Conservation (phyloP, 1,284 basidiomycete species). For the Cutaneotrichosporon sp. region DNA sequence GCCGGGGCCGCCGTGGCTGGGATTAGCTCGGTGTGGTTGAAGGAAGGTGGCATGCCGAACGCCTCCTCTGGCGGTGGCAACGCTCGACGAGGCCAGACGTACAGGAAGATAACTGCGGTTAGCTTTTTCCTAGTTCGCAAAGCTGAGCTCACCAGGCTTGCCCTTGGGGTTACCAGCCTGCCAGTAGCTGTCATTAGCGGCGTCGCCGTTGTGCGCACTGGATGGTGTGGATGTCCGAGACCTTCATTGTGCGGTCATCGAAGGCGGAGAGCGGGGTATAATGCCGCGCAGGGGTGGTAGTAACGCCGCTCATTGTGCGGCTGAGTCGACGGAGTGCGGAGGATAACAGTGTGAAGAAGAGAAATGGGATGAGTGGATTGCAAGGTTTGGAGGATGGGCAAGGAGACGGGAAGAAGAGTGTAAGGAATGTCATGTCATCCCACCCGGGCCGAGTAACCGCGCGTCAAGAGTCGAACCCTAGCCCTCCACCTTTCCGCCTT, state of each 20-base stretch:
- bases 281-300: background rate
- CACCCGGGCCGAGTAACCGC: background rate
- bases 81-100: background rate
- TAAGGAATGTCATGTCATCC: background rate
- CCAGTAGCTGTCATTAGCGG: slow-evolving; percentile 63
- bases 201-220: slow-evolving; percentile 60
- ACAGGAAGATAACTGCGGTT: slow-evolving; percentile 68
- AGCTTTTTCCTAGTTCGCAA: background rate
- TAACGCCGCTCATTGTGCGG: slow-evolving; percentile 10
- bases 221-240: slow-evolving; percentile 71
- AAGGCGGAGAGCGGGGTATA: slow-evolving; percentile 67
- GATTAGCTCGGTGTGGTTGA: background rate
- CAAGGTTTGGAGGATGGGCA: background rate
- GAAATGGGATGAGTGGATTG: background rate
- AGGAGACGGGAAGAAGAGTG: background rate
- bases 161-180: slow-evolving; percentile 73
- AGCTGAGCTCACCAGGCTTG: slow-evolving; percentile 46
- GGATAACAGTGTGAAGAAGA: background rate
- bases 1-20: slow-evolving; percentile 40
- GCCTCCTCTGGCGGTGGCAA: background rate
- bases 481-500: background rate
- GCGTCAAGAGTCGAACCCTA: background rate
- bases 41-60: background rate
- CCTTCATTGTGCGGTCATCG: slow-evolving; percentile 66
- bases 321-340: background rate